phyloP scores from a whole-genome alignment of 148 eudicot species.

The Nepenthes gracilis region DNA sequence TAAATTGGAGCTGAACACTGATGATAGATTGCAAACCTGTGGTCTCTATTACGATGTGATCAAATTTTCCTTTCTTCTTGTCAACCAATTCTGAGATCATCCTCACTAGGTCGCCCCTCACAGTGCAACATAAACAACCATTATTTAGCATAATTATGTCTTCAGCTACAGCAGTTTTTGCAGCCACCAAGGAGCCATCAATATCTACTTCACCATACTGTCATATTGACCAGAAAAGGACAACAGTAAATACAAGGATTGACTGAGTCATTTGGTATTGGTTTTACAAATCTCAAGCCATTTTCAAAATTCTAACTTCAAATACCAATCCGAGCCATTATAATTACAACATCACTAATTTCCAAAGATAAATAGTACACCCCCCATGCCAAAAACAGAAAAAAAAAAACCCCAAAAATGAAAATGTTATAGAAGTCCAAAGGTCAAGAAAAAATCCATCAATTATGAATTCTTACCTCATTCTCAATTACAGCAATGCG shows the following conservation, averaged over 20 bases:
- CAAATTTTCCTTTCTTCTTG: slow-evolving; percentile 80
- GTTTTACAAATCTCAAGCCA: too few relatives aligned
- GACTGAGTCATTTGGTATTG: too few relatives aligned
- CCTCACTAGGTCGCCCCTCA: slow-evolving; percentile 96
- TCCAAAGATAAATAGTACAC: too few relatives aligned
- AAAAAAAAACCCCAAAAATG: too few relatives aligned
- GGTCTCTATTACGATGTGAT: slow-evolving; percentile 94
- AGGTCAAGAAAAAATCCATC: too few relatives aligned
- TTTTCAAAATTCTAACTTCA: neutral
- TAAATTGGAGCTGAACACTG: neutral
- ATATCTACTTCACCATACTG: slow-evolving; percentile 50
- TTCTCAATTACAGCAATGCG: too few relatives aligned
- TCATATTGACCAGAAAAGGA: slow-evolving; percentile 2
- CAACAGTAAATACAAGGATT: neutral
- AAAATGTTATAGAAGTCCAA: too few relatives aligned
- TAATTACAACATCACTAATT: neutral
- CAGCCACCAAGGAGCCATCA: slow-evolving; percentile 77
- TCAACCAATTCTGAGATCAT: slow-evolving; percentile 83
- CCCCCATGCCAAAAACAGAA: too few relatives aligned
- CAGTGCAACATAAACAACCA: slow-evolving; percentile 96
- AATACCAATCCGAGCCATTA: neutral
- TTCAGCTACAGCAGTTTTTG: slow-evolving; percentile 82
- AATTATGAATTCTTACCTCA: too few relatives aligned
- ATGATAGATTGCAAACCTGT: slow-evolving; percentile 42
- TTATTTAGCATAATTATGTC: slow-evolving; percentile 97